Evolutionary conservation across 1,139 yeast species (phyloP), one percentile per base, ranked within the genome.

Genomic region (Blastobotrys serpentis): DNA sequence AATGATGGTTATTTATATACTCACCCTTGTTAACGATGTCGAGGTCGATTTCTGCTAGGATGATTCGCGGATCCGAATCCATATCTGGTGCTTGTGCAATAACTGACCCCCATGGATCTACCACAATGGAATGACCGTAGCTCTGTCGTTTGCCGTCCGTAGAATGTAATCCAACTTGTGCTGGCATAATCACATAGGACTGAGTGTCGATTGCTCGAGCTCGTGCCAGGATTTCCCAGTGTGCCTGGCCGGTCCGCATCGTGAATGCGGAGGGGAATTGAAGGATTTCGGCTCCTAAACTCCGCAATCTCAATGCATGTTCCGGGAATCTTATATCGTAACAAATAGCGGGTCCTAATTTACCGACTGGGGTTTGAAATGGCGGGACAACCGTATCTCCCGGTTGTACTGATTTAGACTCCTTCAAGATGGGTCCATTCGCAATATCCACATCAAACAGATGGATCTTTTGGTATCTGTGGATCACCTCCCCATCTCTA

Each of bases 181-280:
- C 97, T 0, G 98, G 92, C 85, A 90, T 82, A 3, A 92, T 73
- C 2, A 92, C 95, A 65, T 77, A 92, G 57, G 86, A 75, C 64
- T 92, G 98, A 1, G 92, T 78, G 62, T 89, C 96, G 21, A 92
- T 76, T 1, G 98, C 98, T 43, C 97, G 72, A 0, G 95, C 83
- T 36, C 81, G 74, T 1, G 89, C 96, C 49, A 92, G 70, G 1
- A 77, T 67, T 52, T 82, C 81, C 96, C 98, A 92, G 61, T 92
- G 98, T 0, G 92, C 92, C 50, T 79, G 80, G 0, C 98, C 98
- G 0, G 98, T 92, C 58, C 83, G 80, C 60, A 86, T 79, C 0
- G 98, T 90, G 70, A 94, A 92, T 0, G 98, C 98, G 34, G 95
- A 84, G 0, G 98, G 98, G 59, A 73, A 92, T 1, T 90, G 77